Percentiles rank a stretch among this genome's conserved stretches.
Evolutionary conservation across 2,329 filamentous ascomycete genomes (phyloP).

Genomic region (Trichoderma asperellum): DNA sequence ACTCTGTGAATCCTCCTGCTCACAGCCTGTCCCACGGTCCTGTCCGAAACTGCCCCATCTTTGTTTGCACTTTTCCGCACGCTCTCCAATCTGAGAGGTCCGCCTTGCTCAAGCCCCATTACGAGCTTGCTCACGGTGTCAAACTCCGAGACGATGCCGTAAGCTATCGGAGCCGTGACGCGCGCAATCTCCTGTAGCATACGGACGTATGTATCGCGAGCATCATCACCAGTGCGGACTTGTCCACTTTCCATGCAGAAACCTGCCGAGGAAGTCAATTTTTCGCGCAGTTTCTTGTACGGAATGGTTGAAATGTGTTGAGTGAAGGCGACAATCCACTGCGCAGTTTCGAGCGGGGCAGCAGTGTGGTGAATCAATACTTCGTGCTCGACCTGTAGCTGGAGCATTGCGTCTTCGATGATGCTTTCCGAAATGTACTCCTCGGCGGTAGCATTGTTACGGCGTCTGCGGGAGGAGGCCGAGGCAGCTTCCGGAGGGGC

Average conservation of each 20-base stretch:
- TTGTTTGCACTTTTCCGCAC: constrained; percentile 61
- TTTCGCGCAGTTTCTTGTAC: constrained; percentile 63
- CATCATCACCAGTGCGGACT: constrained; percentile 69
- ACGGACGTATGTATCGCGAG: constrained; percentile 68
- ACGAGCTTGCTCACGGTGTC: constrained; percentile 61
- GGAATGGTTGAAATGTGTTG: constrained; percentile 78
- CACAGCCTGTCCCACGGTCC: constrained; percentile 59
- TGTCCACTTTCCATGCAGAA: constrained; percentile 84
- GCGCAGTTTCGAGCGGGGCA: constrained; percentile 64
- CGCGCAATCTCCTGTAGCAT: constrained; percentile 78
- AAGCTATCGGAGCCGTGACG: constrained; percentile 72
- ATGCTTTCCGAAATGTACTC: constrained; percentile 67
- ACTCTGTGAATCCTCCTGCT: constrained; percentile 64
- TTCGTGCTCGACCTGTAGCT: constrained; percentile 69
- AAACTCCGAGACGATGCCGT: constrained; percentile 68
- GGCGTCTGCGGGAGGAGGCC: constrained; percentile 40
- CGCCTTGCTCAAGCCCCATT: constrained; percentile 59
- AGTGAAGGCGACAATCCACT: constrained; percentile 75
- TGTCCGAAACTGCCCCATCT: constrained; percentile 60
- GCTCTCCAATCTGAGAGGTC: constrained; percentile 64
- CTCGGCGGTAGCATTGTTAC: constrained; percentile 43
- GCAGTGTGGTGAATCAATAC: constrained; percentile 72
- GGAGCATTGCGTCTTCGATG: constrained; percentile 71
- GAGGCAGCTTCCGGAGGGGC: constrained; percentile 33
- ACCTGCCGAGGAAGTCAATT: constrained; percentile 55